Base-by-base conservation (phyloP, 495 filamentous ascomycete genomes). In the Penicillium pancosmium region DNA sequence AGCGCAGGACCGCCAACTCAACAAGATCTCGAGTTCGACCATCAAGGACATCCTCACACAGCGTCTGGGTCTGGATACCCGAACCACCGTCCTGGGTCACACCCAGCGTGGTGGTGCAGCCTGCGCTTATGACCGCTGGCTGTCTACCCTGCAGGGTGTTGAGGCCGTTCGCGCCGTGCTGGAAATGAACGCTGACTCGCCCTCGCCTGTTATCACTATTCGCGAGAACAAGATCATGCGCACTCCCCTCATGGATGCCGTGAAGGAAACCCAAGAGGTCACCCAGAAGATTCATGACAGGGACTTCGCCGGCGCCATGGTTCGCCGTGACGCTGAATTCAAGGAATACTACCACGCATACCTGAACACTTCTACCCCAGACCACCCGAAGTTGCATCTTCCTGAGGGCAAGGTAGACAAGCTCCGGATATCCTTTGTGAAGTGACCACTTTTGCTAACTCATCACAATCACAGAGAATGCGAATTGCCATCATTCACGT, bases 151-250 rank as follows among this genome's bases (percentile, higher is more conserved):
- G 19, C 95, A 99, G 71, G 95, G 95, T 64, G 92, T 95, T 2
- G 95, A 98, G 74, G 94, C 95, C 44, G 94, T 99, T 60, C 90
- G 91, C 62, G 94, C 95, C 36, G 92, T 99, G n/a, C 80, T 99
- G 11, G 91, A 96, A 56, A 90, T 91, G 56, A 91, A 85, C 8
- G 92, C 95, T 7, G 86, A 93, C 33, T 92, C 90, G 2, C 89
- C 91, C n/a, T 94, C 91, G 40, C 92, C 91, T 43, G 90, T 99
- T 65, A 98, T 99, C 67, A 88, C 90, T 58, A 91, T 99, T 52
- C 92, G 87, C 53, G 95, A 99, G 79, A 99, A 99, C 81, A 97
- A 99, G 79, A 97, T 99, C 64, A 82, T 89, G 60, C 85, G 93
- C 50, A 92, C 89, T 60, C 88, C 91, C 18, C 78, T 99, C 12